A percentile compares a stretch with the other conserved stretches of the same genome.
Evolutionary conservation across 2,329 filamentous ascomycete genomes (phyloP).

Genomic region (Fusarium haematococcum): DNA sequence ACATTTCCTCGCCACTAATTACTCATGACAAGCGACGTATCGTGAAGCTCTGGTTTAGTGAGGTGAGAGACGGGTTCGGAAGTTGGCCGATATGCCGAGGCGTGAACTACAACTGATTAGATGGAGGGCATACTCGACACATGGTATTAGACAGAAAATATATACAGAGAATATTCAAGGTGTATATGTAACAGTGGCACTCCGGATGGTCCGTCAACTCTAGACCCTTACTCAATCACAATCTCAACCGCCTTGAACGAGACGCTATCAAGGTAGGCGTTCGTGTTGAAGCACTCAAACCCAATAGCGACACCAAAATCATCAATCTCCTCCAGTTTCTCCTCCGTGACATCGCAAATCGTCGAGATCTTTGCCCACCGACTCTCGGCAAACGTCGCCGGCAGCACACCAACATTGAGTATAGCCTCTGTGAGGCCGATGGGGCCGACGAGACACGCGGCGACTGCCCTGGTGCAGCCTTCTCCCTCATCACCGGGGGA

Average conservation of each 20-base stretch:
- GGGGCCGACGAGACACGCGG: background rate
- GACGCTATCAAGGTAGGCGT: background rate
- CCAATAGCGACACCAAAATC: background rate
- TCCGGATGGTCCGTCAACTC: background rate
- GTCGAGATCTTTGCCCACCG: background rate
- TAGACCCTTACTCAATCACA: background rate
- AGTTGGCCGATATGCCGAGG: constrained; percentile 18
- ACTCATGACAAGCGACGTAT: background rate
- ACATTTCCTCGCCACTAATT: background rate
- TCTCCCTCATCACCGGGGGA: background rate
- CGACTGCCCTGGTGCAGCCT: background rate
- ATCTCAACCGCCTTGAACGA: background rate
- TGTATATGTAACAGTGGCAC: background rate
- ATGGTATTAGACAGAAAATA: background rate
- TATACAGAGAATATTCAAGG: background rate
- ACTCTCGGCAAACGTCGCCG: background rate
- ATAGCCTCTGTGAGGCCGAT: background rate
- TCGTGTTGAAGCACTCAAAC: background rate
- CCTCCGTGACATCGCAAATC: background rate
- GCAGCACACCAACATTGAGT: background rate
- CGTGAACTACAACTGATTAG: background rate
- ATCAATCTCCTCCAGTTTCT: background rate
- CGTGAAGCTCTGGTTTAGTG: background rate
- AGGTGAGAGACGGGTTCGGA: constrained; percentile 4
- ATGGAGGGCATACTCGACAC: background rate